phyloP scores from a whole-genome alignment of 441 rosid species.

The Populus hybrid region DNA sequence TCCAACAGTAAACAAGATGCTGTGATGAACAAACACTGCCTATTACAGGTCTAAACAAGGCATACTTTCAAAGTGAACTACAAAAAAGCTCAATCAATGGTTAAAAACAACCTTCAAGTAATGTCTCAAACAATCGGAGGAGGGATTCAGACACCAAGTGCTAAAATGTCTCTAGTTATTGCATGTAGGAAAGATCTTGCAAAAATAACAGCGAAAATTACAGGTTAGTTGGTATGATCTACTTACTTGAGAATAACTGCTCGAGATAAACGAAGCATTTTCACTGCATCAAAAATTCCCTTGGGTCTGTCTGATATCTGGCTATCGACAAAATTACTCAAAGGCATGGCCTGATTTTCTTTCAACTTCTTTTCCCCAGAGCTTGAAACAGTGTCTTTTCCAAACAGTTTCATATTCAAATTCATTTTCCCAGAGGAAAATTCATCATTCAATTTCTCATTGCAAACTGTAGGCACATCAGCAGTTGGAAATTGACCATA shows the following conservation, averaged over 20 bases:
- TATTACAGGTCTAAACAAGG: neutral
- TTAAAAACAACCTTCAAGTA: neutral
- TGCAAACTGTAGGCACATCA: slow-evolving; percentile 7
- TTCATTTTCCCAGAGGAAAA: slow-evolving; percentile 17
- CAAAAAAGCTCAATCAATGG: neutral
- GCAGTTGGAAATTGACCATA: slow-evolving; percentile 3
- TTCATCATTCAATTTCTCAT: slow-evolving; percentile 23
- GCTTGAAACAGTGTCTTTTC: slow-evolving; percentile 31
- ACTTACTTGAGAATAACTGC: slow-evolving; percentile 72
- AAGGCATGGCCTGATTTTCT: slow-evolving; percentile 21
- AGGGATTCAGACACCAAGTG: neutral
- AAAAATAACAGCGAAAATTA: neutral
- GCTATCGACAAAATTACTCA: slow-evolving; percentile 19
- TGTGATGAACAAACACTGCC: neutral
- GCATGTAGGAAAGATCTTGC: neutral
- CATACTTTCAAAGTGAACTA: neutral
- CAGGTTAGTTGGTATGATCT: neutral
- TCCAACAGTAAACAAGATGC: neutral
- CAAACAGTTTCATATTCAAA: slow-evolving; percentile 8
- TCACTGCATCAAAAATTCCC: slow-evolving; percentile 51
- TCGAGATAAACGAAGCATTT: slow-evolving; percentile 71
- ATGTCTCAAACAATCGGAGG: neutral
- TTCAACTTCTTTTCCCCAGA: slow-evolving; percentile 35
- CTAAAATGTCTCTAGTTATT: neutral
- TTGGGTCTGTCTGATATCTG: slow-evolving; percentile 40